Evolutionary conservation across 768 basidiomycete species (phyloP), one percentile per base, ranked within the genome.

Genomic region (Kondoa subrosea): DNA sequence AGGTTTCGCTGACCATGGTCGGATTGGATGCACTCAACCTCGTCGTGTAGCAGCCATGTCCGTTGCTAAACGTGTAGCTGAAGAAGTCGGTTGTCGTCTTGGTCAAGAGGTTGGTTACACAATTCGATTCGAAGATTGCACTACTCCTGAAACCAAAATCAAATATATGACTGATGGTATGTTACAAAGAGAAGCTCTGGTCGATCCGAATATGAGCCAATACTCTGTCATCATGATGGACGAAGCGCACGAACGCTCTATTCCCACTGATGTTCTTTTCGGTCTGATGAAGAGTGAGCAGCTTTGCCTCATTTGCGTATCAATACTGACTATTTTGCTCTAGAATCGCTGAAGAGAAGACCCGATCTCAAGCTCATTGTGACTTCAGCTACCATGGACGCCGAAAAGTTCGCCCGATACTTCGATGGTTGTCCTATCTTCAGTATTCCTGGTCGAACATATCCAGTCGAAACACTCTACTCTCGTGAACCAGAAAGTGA

Each of bases 151-250:
- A 78, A 97, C 95, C 1, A 85, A 88, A 75, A 99, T 99, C 82
- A 99, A 97, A 78, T 99, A 95, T 82, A 96, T 99, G 95, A 99
- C 95, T 74, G 95, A 97, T 75, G 95, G 95, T 80, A 96, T 99
- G 91, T 82, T 99, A 29, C 89, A 96, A 75, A 84, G 95, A 78
- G 95, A 99, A 81, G 90, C 87, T 71, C 80, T 99, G 65, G 88
- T 97, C 75, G 95, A 99, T 75, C 93, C 93, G 3, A 85, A 95
- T 69, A 86, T 91, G 76, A 88, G 85, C 69, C 83, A 85, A 60
- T 99, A 99, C 76, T 90, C 89, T 1, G 90, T 96, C 66, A 80
- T 99, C 77, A 99, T 99, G 88, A 81, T 99, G 76, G 95, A 99
- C 76, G 95, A 99, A 79, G 95, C 95, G 14, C 95, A 99, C 78